Evolutionary conservation across 768 basidiomycete genomes (phyloP).

Genomic region (Cytidiella melzeri): DNA sequence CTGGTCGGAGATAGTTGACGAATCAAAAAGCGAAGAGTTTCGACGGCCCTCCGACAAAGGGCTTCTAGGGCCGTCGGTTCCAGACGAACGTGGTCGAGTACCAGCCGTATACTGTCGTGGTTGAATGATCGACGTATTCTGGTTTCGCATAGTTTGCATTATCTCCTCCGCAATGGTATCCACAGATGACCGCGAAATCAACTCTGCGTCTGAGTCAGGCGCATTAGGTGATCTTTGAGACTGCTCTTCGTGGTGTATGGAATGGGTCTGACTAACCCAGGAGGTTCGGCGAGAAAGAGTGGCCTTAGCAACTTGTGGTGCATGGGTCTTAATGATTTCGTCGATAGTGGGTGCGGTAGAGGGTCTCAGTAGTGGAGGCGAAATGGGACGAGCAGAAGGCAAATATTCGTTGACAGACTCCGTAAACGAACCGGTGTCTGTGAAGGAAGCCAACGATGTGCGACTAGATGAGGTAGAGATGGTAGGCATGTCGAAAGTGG

Average conservation of each 20-base stretch:
- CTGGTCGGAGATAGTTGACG: constrained; percentile 22
- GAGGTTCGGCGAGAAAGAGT: constrained; percentile 41
- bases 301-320: constrained; percentile 52
- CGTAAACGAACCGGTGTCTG: neutral
- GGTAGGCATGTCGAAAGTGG: constrained; percentile 2
- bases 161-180: constrained; percentile 87
- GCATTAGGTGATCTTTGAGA: neutral
- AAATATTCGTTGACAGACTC: constrained; percentile 9
- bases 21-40: constrained; percentile 23
- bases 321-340: constrained; percentile 80
- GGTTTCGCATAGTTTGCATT: constrained; percentile 58
- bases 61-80: constrained; percentile 8
- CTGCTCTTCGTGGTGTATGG: neutral
- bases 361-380: constrained; percentile 12
- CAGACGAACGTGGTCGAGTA: constrained; percentile 3
- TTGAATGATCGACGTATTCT: constrained; percentile 27
- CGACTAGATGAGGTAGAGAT: constrained; percentile 2
- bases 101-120: neutral
- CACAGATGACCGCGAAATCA: constrained; percentile 75
- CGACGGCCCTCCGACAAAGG: constrained; percentile 17
- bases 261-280: constrained; percentile 38
- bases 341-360: constrained; percentile 75
- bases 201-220: constrained; percentile 51
- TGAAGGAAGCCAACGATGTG: constrained; percentile 2
- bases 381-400: neutral